These are phyloP conservation scores for Glomus cerebriforme DNA, from an alignment of 192 early-diverging fungal genomes.

Conservation along the genomic window DNA sequence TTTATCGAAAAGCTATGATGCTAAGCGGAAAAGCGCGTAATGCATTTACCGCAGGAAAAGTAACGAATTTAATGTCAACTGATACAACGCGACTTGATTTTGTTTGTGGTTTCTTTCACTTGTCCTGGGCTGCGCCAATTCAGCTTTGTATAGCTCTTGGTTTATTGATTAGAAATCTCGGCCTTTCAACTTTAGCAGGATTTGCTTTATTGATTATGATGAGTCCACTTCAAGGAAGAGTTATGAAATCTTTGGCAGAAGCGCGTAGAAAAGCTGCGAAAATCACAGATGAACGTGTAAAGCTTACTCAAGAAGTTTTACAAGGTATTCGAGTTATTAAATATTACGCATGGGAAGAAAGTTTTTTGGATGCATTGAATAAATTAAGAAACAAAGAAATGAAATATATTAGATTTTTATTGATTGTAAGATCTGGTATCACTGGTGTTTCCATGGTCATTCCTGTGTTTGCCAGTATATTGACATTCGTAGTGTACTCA, in stretches of 20 bases:
- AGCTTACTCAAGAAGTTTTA: constrained; percentile 66
- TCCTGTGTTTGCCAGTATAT: constrained; percentile 49
- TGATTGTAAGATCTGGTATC: constrained; percentile 55
- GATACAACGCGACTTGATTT: constrained; percentile 68
- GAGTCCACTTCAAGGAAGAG: constrained; percentile 40
- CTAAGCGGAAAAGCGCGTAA: constrained; percentile 49
- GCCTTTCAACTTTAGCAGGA: constrained; percentile 66
- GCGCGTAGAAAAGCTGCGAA: constrained; percentile 43
- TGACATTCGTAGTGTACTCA: constrained; percentile 40
- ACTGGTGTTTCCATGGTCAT: constrained; percentile 62
- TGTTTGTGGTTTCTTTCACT: constrained; percentile 47
- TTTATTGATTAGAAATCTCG: constrained; percentile 52
- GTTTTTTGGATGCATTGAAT: constrained; percentile 58
- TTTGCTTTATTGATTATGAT: constrained; percentile 53
- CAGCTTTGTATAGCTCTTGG: constrained; percentile 44
- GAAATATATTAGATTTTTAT: constrained; percentile 44
- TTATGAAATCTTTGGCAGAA: constrained; percentile 38
- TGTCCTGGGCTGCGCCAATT: constrained; percentile 50
- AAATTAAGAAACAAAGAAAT: constrained; percentile 62
- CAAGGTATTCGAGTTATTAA: constrained; percentile 76
- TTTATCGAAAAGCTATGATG: constrained; percentile 54
- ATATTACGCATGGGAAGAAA: constrained; percentile 71
- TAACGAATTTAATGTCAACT: constrained; percentile 77
- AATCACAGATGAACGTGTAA: constrained; percentile 75
- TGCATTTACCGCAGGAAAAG: constrained; percentile 59